Base-by-base conservation (phyloP, 1,284 basidiomycete species). In the Veloporphyrellus conicus region DNA sequence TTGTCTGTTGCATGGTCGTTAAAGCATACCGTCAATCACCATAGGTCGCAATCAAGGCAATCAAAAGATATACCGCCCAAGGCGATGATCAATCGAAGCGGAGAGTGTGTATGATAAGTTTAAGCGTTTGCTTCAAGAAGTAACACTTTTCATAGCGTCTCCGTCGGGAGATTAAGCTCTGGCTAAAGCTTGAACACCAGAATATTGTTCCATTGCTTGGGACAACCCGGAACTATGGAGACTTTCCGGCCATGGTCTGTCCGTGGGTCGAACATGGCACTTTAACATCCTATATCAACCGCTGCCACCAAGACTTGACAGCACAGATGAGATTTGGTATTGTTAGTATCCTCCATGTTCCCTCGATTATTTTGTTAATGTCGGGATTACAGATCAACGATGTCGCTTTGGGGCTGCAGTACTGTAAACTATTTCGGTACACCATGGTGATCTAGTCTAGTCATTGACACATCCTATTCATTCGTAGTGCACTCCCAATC, bases 121-220 rank as follows among this genome's bases (percentile, higher is more conserved):
- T 2, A 1, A 14, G 19, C 8, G 1, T 10, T 7, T 25, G 9
- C 28, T 6, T 23, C 4, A 14, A 33, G 3, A n/a, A 18, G 6
- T 23, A 2, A 52, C 11, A 16, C 4, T 20, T 19, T 34, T 22
- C 20, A 15, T 23, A 66, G 63, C 56, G 62, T 22, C 57, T 62
- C 35, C 55, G 58, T 22, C 55, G 60, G 11, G 63, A 64, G 43
- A 55, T 66, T 23, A 32, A 45, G 14, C 42, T 66, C 7, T 62
- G 60, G 60, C 22, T 53, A 12, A 47, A 23, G 8, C 61, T 62
- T 7, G 48, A 54, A 5, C 63, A 62, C 34, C 34, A 12, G 23
- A 66, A 60, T 11, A 29, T 61, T 7, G 22, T 62, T 28, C 61
- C 60, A 16, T 42, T 62, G 1, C 64, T 62, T 6, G 61, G 60